These are phyloP conservation scores for Solanum sejunctum DNA, from an alignment of 257 asterid genomes.

Conservation along the genomic window DNA sequence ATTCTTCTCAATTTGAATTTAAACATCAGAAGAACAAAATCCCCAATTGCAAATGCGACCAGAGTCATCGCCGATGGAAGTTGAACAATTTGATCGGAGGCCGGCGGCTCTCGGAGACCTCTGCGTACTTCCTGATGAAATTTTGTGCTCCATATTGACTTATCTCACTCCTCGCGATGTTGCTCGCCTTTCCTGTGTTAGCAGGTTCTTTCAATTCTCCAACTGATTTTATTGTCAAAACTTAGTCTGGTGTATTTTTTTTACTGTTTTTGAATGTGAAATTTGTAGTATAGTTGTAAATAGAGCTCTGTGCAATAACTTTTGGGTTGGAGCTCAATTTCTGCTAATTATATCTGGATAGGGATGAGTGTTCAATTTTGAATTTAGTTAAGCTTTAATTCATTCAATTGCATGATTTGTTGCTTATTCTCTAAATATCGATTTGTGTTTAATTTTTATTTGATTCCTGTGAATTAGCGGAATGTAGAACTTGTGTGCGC, in stretches of 20 bases:
- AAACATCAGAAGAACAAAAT: conserved; percentile 9
- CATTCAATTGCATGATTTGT: neutral
- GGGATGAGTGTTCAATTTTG: neutral
- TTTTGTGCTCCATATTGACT: conserved; percentile 33
- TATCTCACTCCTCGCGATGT: conserved; percentile 64
- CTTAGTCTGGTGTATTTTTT: neutral
- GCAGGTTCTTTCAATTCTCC: conserved; percentile 43
- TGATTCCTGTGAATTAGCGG: neutral
- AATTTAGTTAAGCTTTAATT: neutral
- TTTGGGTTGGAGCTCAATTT: neutral
- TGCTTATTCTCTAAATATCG: neutral
- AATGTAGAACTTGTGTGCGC: neutral
- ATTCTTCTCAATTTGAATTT: neutral
- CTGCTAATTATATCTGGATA: neutral
- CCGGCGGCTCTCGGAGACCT: conserved; percentile 68
- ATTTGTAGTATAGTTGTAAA: neutral
- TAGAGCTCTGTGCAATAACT: neutral
- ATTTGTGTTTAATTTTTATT: neutral
- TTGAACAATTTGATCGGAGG: conserved; percentile 48
- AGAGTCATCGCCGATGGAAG: neutral
- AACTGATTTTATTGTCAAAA: neutral
- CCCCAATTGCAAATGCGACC: conserved; percentile 5
- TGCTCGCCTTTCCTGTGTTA: conserved; percentile 78
- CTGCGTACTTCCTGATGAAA: conserved; percentile 68
- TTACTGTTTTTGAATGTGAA: neutral